Evolutionary conservation across 2,329 filamentous ascomycete genomes (phyloP).

Genomic region (Didymella keratinophila): DNA sequence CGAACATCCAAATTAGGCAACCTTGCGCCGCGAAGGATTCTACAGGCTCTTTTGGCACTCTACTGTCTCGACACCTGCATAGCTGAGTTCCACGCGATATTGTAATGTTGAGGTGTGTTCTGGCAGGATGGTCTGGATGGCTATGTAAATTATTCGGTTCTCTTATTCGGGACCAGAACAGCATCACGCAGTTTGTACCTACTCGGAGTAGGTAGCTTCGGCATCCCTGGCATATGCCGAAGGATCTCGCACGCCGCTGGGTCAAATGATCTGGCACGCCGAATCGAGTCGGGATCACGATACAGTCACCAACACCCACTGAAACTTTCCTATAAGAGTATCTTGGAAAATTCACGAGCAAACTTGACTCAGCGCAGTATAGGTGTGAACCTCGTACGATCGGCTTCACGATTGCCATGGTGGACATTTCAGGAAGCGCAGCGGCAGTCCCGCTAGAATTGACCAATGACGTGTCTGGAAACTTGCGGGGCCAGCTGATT

Average conservation of each 20-base stretch:
- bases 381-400: too few relatives aligned
- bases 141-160: too few relatives aligned
- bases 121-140: too few relatives aligned
- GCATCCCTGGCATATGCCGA: not conserved
- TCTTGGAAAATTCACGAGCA: not conserved
- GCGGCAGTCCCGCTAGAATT: not conserved
- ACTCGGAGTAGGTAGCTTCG: too few relatives aligned
- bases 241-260: not conserved
- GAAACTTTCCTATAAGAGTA: slow-evolving; percentile 2
- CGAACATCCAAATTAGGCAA: not conserved
- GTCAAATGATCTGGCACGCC: not conserved
- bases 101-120: too few relatives aligned
- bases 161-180: too few relatives aligned
- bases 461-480: not conserved
- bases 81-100: too few relatives aligned
- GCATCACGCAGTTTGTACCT: too few relatives aligned
- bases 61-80: not conserved
- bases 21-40: not conserved
- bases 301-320: slow-evolving; percentile 2
- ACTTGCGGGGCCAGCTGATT: too few relatives aligned
- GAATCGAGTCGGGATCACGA: slow-evolving; percentile 1
- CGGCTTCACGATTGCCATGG: not conserved
- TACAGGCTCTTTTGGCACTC: not conserved
- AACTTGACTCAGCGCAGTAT: too few relatives aligned
- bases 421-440: not conserved